Conservation (phyloP, 2,329 filamentous ascomycete genomes). For the Aureobasidium uvarum region DNA sequence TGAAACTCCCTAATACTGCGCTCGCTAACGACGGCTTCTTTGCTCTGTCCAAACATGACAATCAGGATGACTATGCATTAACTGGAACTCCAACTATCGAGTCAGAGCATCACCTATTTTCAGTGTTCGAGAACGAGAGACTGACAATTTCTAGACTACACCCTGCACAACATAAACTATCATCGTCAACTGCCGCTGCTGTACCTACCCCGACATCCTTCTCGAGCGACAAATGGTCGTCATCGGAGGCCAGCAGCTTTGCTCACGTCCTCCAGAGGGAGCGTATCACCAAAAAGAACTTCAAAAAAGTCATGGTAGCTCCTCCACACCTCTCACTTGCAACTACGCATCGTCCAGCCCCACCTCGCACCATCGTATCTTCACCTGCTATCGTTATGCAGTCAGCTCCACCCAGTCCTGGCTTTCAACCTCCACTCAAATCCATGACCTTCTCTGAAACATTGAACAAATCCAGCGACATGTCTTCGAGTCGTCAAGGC, state of each 20-base stretch:
- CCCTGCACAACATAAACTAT: conserved; percentile 2
- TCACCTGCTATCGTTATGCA: conserved; percentile 23
- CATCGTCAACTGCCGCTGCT: background rate
- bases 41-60: background rate
- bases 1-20: background rate
- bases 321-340: conserved; percentile 14
- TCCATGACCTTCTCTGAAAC: conserved; percentile 22
- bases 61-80: background rate
- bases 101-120: background rate
- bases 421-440: background rate
- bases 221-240: conserved; percentile 3
- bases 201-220: background rate
- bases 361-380: conserved; percentile 5
- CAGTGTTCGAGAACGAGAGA: background rate
- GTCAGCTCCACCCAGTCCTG: conserved; percentile 6
- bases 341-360: background rate
- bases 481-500: background rate
- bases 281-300: background rate
- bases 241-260: conserved; percentile 25
- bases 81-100: background rate
- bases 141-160: conserved; percentile 10
- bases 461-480: background rate
- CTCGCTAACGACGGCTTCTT: background rate
- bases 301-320: conserved; percentile 15
- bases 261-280: conserved; percentile 6